phyloP scores from a whole-genome alignment of 225 moss, liverwort and hornwort species.

The Sphagnum contortum region DNA sequence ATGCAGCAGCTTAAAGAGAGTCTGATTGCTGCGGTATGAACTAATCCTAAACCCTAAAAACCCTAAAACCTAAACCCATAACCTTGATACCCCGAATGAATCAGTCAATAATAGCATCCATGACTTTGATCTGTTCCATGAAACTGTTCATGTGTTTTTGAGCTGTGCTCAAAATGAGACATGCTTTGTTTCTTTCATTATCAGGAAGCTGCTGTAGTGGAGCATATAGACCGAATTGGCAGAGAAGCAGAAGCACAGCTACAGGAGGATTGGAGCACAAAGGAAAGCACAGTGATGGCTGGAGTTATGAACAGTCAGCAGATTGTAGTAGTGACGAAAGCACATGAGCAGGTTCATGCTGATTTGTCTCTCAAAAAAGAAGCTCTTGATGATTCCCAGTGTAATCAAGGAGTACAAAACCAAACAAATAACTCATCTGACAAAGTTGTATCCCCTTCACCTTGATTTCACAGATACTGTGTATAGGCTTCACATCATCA shows the following conservation, averaged over 20 bases:
- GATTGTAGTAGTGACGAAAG: constrained; percentile 2
- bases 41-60: not conserved
- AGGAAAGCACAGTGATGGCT: constrained; percentile 31
- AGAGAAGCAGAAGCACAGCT: constrained; percentile 41
- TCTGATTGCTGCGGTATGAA: constrained; percentile 40
- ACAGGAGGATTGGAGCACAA: constrained; percentile 37
- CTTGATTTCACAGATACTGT: too few species aligned
- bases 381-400: too few species aligned
- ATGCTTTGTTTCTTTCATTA: not conserved
- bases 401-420: too few species aligned
- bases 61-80: not conserved
- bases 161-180: not conserved
- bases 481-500: too few species aligned
- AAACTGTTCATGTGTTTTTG: not conserved
- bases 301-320: constrained; percentile 10
- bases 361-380: too few species aligned
- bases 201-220: constrained; percentile 49
- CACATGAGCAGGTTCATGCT: too few species aligned
- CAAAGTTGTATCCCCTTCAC: too few species aligned
- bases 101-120: not conserved
- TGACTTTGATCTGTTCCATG: too few species aligned
- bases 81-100: not conserved
- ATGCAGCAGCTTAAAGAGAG: constrained; percentile 41
- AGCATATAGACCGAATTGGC: constrained; percentile 32
- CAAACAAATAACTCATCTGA: too few species aligned